A percentile compares a stretch with the other conserved stretches of the same genome.
Evolutionary conservation across 179 eudicot genomes (phyloP).

Genomic region (Heliamphora pulchella): DNA sequence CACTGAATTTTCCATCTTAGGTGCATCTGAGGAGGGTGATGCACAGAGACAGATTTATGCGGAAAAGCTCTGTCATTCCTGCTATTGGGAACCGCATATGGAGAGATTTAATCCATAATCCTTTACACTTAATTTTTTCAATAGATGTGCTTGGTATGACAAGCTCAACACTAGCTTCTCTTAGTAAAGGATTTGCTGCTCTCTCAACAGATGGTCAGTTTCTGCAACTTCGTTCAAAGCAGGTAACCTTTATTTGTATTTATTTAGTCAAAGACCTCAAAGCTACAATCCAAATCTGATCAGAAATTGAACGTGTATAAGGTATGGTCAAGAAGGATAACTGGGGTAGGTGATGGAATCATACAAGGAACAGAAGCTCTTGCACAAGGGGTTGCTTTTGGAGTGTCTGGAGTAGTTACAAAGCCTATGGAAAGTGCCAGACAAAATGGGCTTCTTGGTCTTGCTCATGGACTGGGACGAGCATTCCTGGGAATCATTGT

Average conservation of each 20-base stretch:
- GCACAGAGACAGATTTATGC: slow-evolving; percentile 88
- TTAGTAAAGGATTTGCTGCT: slow-evolving; percentile 96
- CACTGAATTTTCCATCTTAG: slow-evolving; percentile 34
- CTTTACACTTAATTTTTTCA: slow-evolving; percentile 83
- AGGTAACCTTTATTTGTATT: slow-evolving; percentile 39
- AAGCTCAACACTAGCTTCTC: slow-evolving; percentile 92
- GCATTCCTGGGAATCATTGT: slow-evolving; percentile 86
- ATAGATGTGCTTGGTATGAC: slow-evolving; percentile 98
- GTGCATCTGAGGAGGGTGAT: slow-evolving; percentile 88
- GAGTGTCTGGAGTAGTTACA: slow-evolving; percentile 86
- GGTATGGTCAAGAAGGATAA: slow-evolving; percentile 92
- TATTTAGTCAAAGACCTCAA: background rate
- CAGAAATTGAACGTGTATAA: slow-evolving; percentile 24
- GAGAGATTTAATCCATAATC: slow-evolving; percentile 97
- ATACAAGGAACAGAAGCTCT: slow-evolving; percentile 98
- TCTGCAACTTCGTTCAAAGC: slow-evolving; percentile 88
- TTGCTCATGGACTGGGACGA: slow-evolving; percentile 93
- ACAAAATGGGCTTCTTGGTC: slow-evolving; percentile 88
- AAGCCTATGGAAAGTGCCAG: slow-evolving; percentile 98
- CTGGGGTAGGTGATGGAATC: slow-evolving; percentile 95
- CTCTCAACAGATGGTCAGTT: slow-evolving; percentile 99
- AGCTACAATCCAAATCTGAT: background rate
- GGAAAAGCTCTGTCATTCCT: slow-evolving; percentile 88
- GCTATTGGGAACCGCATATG: slow-evolving; percentile 81
- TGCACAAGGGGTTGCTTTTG: slow-evolving; percentile 99